Base-by-base conservation (phyloP, 1,284 basidiomycete genomes). In the Microbotryum scabiosae region DNA sequence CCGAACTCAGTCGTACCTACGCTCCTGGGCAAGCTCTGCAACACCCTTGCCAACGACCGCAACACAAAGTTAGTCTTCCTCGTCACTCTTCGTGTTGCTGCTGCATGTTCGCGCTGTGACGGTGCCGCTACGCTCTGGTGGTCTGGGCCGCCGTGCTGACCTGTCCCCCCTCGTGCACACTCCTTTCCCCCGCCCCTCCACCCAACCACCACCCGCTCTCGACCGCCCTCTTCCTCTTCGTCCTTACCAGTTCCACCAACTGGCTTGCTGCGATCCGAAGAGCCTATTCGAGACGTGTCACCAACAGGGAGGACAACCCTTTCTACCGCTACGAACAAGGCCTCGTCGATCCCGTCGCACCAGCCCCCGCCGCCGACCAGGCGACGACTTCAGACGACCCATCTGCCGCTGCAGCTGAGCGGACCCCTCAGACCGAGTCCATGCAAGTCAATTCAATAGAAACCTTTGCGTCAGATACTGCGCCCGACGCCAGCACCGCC, bases 401-500 rank as follows among this genome's bases (percentile, higher is more conserved):
- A 2, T 61, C 64, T 36, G 54, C 20, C 36, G 41, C 30, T 30
- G 30, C 54, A 14, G 56, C 54, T 28, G 64, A 63, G 43, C 56
- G 58, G 12, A 41, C 46, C n/a, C 49, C 56, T 18, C 44, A 30
- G 9, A 32, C 23, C 25, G 50, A 59, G 20, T 43, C 23, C 36
- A 28, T 23, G 47, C 23, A 12, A 14, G 47, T 23, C 26, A 14
- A 28, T 16, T 12, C 54, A 47, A 23, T 43, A 21, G 16, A 28
- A 41, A 21, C 44, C 12, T 2, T 5, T 16, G 36, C 1, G 16
- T 41, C 16, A 9, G 14, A 8, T 21, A 16, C 16, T 6, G 21
- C 30, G 75, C 71, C 1, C 59, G 69, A 16, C 73, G 75, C 32
- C 72, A 73, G 26, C 73, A 74, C 18, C 32, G 20, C n/a, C 7